phyloP scores from a whole-genome alignment of 805 yeast species.

The Cyberlindnera maritima region DNA sequence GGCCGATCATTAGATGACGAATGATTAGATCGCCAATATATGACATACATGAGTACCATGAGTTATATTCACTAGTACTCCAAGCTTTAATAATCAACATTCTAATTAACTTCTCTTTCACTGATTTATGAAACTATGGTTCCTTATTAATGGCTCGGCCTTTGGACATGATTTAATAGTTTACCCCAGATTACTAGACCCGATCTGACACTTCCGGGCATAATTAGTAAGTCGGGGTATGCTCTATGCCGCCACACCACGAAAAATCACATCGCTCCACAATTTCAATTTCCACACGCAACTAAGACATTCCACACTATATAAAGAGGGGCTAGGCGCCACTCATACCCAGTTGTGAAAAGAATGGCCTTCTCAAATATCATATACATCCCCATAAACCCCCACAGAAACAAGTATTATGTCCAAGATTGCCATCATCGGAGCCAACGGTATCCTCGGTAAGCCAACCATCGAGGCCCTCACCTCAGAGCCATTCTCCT shows the following conservation, averaged over 20 bases:
- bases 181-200: neutral
- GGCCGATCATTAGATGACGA: neutral
- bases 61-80: too few relatives aligned
- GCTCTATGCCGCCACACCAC: neutral
- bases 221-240: slow-evolving; percentile 6
- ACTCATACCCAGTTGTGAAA: too few relatives aligned
- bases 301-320: too few relatives aligned
- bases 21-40: too few relatives aligned
- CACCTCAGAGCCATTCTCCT: slow-evolving; percentile 38
- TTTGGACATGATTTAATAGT: neutral
- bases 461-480: slow-evolving; percentile 45
- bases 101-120: too few relatives aligned
- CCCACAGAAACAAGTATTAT: too few relatives aligned
- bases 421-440: slow-evolving; percentile 46
- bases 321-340: neutral
- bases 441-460: slow-evolving; percentile 52
- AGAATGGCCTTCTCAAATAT: too few relatives aligned
- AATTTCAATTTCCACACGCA: too few relatives aligned
- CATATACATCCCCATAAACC: neutral
- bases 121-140: too few relatives aligned
- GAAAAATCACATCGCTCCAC: neutral
- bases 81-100: too few relatives aligned
- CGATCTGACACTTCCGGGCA: neutral
- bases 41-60: too few relatives aligned
- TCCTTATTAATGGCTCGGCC: neutral